These are phyloP conservation scores for Micromonas pusilla DNA, from an alignment of 139 green algal genomes.

Conservation along the genomic window DNA sequence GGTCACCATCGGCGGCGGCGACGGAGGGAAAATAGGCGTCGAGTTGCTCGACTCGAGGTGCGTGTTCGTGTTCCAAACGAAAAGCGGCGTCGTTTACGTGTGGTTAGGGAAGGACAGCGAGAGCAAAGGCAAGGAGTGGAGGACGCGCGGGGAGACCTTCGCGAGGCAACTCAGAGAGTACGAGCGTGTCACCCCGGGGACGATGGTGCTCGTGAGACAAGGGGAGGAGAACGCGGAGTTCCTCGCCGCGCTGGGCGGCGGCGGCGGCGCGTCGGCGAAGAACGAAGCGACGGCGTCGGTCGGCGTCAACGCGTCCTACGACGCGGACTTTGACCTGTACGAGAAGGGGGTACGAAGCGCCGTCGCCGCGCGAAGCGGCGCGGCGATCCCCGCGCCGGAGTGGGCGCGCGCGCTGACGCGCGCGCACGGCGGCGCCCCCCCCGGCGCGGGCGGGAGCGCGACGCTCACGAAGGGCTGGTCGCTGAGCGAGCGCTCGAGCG, in stretches of 20 bases:
- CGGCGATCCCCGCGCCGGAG: not conserved
- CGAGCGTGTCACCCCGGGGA: not conserved
- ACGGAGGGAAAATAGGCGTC: not conserved
- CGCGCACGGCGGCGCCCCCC: not conserved
- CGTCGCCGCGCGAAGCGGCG: not conserved
- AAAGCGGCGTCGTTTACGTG: not conserved
- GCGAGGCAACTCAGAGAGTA: not conserved
- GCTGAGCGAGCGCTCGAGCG: not conserved
- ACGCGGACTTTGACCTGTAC: not conserved
- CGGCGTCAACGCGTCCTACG: no score
- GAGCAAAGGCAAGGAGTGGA: not conserved
- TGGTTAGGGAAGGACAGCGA: not conserved
- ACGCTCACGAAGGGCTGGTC: not conserved
- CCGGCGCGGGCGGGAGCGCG: not conserved
- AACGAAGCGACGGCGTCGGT: no score
- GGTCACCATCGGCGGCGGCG: not conserved
- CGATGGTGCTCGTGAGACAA: not conserved
- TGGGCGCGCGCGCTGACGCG: not conserved
- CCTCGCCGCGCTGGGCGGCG: not conserved
- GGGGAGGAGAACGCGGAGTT: slow-evolving; percentile 6
- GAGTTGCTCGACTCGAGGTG: not conserved
- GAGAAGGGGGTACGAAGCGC: not conserved
- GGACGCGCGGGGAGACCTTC: not conserved
- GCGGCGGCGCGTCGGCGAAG: no score
- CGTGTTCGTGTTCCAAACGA: not conserved